phyloP scores from a whole-genome alignment of 108 stramenopile genomes.

The Fragilaria crotonensis region DNA sequence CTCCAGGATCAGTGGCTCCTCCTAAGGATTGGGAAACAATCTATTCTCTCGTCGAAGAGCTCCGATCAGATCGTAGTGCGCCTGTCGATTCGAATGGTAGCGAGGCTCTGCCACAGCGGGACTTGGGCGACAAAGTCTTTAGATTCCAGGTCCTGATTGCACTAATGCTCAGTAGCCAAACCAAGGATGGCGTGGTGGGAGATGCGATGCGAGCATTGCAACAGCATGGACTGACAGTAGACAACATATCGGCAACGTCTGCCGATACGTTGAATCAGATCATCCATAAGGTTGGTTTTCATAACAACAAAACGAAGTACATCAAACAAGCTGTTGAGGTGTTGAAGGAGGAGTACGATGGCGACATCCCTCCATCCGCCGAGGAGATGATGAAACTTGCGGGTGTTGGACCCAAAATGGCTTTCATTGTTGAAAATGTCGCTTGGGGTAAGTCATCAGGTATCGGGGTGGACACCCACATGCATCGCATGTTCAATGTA shows the following conservation, averaged over 20 bases:
- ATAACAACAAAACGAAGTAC: slow-evolving; percentile 90
- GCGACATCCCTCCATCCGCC: slow-evolving; percentile 74
- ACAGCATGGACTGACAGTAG: slow-evolving; percentile 48
- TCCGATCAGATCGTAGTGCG: slow-evolving; percentile 70
- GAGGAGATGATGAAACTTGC: slow-evolving; percentile 65
- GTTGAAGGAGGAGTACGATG: slow-evolving; percentile 47
- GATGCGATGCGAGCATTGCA: slow-evolving; percentile 68
- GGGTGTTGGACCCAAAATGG: slow-evolving; percentile 91
- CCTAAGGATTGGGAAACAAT: slow-evolving; percentile 62
- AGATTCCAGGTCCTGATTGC: slow-evolving; percentile 77
- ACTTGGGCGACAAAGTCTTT: slow-evolving; percentile 29
- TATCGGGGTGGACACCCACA: slow-evolving; percentile 91
- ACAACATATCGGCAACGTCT: slow-evolving; percentile 48
- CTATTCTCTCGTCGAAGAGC: slow-evolving; percentile 66
- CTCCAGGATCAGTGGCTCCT: slow-evolving; percentile 14
- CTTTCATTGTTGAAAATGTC: slow-evolving; percentile 79
- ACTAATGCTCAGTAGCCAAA: slow-evolving; percentile 86
- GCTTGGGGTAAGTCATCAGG: slow-evolving; percentile 61
- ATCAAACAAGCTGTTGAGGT: slow-evolving; percentile 64
- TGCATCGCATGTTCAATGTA: slow-evolving; percentile 88
- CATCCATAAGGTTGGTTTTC: slow-evolving; percentile 82
- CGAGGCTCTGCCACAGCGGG: slow-evolving; percentile 53
- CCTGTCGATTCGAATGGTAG: slow-evolving; percentile 77
- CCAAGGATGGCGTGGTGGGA: slow-evolving; percentile 85
- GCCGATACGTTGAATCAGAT: slow-evolving; percentile 46